Base-by-base conservation (phyloP, 2,329 filamentous ascomycete genomes). In the Microdochium paspali region DNA sequence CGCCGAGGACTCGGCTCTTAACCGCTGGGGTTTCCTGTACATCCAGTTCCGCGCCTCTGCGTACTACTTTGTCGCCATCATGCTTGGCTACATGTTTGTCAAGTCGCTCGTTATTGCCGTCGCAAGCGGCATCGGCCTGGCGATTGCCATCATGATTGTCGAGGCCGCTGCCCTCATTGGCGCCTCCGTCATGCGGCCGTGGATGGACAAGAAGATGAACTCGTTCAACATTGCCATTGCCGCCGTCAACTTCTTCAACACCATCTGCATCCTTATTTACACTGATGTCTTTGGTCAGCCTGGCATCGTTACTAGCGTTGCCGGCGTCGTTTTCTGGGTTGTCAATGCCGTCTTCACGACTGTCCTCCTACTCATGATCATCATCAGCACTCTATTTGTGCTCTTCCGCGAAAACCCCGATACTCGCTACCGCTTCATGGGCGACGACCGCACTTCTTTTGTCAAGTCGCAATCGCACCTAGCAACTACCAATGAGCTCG, bases 131-230 rank as follows among this genome's bases (percentile, higher is more conserved):
- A 78, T 80, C 4, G 82, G 84, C 20, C 90, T 95, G 67, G 88
- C 89, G 10, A 74, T 96, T 49, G 87, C 84, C 15, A 76, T 96
- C 49, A 73, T 97, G 35, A 73, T 96, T 50, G 81, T 96, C 48
- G 91, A 97, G 66, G 84, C 84, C 2, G 79, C 68, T 46, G 84
- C 86, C 56, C 75, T 97, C 48, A 85, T 95, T 57, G 81, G 70
- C 21, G 82, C 89, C 48, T 85, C 82, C 50, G 84, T 95, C 47
- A 71, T 96, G 55, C 84, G 88, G 50, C 91, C 91, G 18, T 97
- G 89, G 85, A 97, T 97, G 91, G 91, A 96, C 75, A 95, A 95
- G 80, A 91, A 90, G 71, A 95, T 89, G 51, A 97, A 96, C 67
- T 84, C 84, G 44, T 95, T 95, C 77, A 96, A 96, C 70, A 95